Base-by-base conservation (phyloP, 1,284 basidiomycete genomes). In the Bjerkandera adusta region DNA sequence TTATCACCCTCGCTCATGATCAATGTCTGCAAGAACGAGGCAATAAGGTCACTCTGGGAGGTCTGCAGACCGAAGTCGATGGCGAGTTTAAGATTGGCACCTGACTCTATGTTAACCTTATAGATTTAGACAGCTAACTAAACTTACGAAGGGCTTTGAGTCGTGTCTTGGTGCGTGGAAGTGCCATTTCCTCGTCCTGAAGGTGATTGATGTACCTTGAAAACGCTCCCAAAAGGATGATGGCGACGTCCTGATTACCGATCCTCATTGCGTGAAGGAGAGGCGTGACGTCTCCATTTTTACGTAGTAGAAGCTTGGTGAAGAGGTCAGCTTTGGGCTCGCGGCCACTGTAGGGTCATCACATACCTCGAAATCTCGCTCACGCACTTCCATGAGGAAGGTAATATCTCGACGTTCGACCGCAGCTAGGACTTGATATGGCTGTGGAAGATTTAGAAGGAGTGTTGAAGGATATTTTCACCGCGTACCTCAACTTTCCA, bases 1-100 rank as follows among this genome's bases (percentile, higher is more conserved):
- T 78, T 79, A 54, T 90, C 88, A 15, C 89, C 89, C 68, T 92
- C 88, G 51, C 85, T 89, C 89, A 92, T 92, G 48, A 92, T 77
- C 29, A 91, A 69, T 5, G 85, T 88, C 65, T 92, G 89, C 57
- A 92, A 66, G 62, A 90, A 92, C 1, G 87, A 89, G 18, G 88
- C 85, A 47, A 84, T 85, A 27, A 91, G 71, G 56, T 91, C 88
- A 52, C 76, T 85, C 58, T 90, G 87, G 1, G 81, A 80, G 53
- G 78, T 81, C 50, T 86, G 77, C 25, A 92, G 69, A 13, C 88
- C 89, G 56, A 80, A 85, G 61, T 91, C 87, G 42, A 92, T 92
- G 10, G 88, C 89, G 45, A 88, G 75, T 62, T 89, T 89, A 37
- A 92, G 74, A 57, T 90, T 90, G 13, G 79, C 74, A 42, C 88